Conservation (phyloP, 2,329 filamentous ascomycete species). For the Fusarium domesticum region DNA sequence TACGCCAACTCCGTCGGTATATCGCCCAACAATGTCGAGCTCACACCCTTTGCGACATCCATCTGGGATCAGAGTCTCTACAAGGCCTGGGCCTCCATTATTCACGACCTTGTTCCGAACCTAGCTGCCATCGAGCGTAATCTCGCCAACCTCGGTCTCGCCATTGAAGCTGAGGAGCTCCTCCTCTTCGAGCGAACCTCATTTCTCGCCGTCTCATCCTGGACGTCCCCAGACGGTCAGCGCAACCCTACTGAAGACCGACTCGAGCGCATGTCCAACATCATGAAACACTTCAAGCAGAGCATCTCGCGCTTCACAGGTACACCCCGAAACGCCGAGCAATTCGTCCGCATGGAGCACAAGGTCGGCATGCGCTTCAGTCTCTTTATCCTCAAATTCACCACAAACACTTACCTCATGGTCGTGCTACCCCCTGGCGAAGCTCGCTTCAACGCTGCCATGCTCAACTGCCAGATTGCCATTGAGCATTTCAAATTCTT, state of each 20-base stretch:
- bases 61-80: constrained; percentile 99
- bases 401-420: constrained; percentile 95
- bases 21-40: constrained; percentile 48
- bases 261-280: constrained; percentile 91
- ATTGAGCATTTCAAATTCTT: constrained; percentile 74
- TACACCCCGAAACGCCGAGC: constrained; percentile 75
- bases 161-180: constrained; percentile 90
- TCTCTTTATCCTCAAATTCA: constrained; percentile 92
- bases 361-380: constrained; percentile 77
- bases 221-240: constrained; percentile 71
- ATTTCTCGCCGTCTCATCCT: constrained; percentile 92
- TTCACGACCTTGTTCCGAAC: constrained; percentile 96
- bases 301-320: constrained; percentile 71
- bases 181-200: constrained; percentile 94
- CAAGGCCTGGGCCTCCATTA: constrained; percentile 97
- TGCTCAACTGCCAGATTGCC: constrained; percentile 86
- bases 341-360: constrained; percentile 78
- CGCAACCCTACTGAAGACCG: constrained; percentile 88
- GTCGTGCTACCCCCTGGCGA: constrained; percentile 89
- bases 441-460: constrained; percentile 83
- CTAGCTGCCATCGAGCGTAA: constrained; percentile 83
- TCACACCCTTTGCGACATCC: constrained; percentile 89
- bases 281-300: constrained; percentile 98
- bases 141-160: constrained; percentile 74
- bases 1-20: constrained; percentile 41